Conservation (phyloP, 2,329 filamentous ascomycete species). For the Aspergillus chevalieri region DNA sequence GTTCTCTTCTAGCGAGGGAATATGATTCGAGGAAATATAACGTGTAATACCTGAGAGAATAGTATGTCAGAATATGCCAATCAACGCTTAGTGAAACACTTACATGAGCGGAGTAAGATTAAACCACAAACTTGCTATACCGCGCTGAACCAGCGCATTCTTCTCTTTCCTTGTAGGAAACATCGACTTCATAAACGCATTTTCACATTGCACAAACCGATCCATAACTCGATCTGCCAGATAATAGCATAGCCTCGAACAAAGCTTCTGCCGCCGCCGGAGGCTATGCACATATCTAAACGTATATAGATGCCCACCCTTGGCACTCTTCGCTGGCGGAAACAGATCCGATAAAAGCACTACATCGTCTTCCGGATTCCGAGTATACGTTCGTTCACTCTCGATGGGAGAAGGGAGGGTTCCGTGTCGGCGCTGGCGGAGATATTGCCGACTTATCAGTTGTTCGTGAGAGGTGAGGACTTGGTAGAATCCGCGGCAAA, state of each 20-base stretch:
- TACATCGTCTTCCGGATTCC: slow-evolving; percentile 38
- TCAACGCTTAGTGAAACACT: slow-evolving; percentile 5
- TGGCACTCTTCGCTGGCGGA: slow-evolving; percentile 30
- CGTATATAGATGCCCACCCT: slow-evolving; percentile 34
- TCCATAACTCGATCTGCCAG: slow-evolving; percentile 38
- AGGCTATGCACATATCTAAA: slow-evolving; percentile 36
- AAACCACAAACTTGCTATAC: slow-evolving; percentile 30
- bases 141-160: slow-evolving; percentile 28
- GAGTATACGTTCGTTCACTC: slow-evolving; percentile 30
- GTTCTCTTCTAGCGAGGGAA: slow-evolving; percentile 30
- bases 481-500: slow-evolving; percentile 33
- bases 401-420: slow-evolving; percentile 36
- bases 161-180: slow-evolving; percentile 30
- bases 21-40: slow-evolving; percentile 39
- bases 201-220: slow-evolving; percentile 29
- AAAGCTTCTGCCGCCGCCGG: slow-evolving; percentile 32
- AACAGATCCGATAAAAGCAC: slow-evolving; percentile 40
- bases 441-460: slow-evolving; percentile 36
- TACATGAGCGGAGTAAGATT: slow-evolving; percentile 38
- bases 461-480: slow-evolving; percentile 34
- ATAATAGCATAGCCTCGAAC: slow-evolving; percentile 34
- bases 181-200: slow-evolving; percentile 23
- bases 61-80: not conserved
- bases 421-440: slow-evolving; percentile 37
- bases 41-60: slow-evolving; percentile 31